A percentile compares a stretch with the other conserved stretches of the same genome.
phyloP scores from a whole-genome alignment of 1,284 basidiomycete genomes.

The Waitea zeae region DNA sequence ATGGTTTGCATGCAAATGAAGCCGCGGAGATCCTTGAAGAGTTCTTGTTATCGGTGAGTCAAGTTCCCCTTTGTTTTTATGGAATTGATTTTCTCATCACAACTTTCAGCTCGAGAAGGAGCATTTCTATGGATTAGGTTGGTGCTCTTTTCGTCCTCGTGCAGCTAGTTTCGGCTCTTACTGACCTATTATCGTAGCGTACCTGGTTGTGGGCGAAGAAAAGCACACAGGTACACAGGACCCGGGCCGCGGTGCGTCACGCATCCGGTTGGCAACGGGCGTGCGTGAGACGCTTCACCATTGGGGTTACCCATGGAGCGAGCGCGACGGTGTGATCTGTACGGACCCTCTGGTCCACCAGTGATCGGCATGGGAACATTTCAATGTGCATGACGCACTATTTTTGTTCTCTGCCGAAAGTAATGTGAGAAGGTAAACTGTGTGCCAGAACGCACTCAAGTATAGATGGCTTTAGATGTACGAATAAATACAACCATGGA shows the following conservation, averaged over 20 bases:
- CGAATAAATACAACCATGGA: conserved; percentile 4
- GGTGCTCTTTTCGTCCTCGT: conserved; percentile 12
- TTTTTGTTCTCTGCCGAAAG: no score
- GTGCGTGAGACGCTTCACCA: conserved; percentile 81
- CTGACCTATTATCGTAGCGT: conserved; percentile 30
- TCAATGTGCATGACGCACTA: neutral
- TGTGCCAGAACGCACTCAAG: no score
- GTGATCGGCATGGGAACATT: conserved; percentile 6
- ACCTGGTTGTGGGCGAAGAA: conserved; percentile 85
- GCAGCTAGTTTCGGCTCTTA: conserved; percentile 4
- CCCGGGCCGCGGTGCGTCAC: conserved; percentile 60
- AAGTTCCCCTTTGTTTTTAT: conserved; percentile 4
- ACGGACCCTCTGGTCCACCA: conserved; percentile 71
- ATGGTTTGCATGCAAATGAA: conserved; percentile 81
- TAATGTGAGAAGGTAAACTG: no score
- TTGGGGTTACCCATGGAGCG: conserved; percentile 94
- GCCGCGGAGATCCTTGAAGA: conserved; percentile 84
- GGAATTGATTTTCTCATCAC: conserved; percentile 4
- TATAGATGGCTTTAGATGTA: conserved; percentile 4
- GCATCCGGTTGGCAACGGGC: conserved; percentile 65
- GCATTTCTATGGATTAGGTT: conserved; percentile 70
- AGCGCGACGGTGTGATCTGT: conserved; percentile 78
- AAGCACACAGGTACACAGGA: conserved; percentile 89
- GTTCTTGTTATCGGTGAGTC: conserved; percentile 71
- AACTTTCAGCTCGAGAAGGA: conserved; percentile 60